phyloP scores from a whole-genome alignment of 176 grass and related monocot genomes.

The Poa pratensis region DNA sequence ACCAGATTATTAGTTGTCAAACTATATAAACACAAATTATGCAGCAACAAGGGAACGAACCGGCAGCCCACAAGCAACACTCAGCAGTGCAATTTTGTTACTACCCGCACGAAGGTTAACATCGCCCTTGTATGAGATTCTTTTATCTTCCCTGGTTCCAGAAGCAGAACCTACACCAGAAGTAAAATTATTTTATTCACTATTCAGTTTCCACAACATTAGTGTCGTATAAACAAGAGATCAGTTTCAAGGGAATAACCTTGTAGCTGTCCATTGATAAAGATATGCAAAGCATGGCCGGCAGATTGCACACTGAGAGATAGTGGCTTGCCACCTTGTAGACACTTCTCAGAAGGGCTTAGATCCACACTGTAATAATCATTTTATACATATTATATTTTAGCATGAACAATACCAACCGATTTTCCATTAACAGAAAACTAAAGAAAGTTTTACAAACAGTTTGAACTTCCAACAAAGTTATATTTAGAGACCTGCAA shows the following conservation, averaged over 20 bases:
- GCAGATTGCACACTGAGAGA: conserved; percentile 85
- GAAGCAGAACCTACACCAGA: conserved; percentile 74
- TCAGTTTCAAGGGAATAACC: conserved; percentile 47
- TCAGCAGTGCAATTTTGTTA: conserved; percentile 86
- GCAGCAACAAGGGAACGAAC: conserved; percentile 49
- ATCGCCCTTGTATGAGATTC: conserved; percentile 73
- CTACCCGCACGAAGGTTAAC: conserved; percentile 82
- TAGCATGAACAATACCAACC: background rate
- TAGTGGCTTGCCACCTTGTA: conserved; percentile 68
- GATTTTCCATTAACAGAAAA: conserved; percentile 32
- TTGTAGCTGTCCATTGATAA: conserved; percentile 89
- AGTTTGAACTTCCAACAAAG: conserved; percentile 12
- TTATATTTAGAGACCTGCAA: background rate
- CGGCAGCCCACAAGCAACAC: conserved; percentile 92
- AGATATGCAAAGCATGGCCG: conserved; percentile 87
- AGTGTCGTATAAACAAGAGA: conserved; percentile 12
- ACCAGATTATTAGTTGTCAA: conserved; percentile 11
- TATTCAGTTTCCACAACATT: background rate
- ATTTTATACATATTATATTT: conserved; percentile 5
- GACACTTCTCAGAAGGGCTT: conserved; percentile 74
- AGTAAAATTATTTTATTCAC: conserved; percentile 15
- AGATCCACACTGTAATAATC: conserved; percentile 70
- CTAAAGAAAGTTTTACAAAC: no score
- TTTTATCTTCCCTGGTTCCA: conserved; percentile 93
- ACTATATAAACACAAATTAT: conserved; percentile 19